A percentile compares a stretch with the other conserved stretches of the same genome.
phyloP scores from a whole-genome alignment of 805 yeast genomes.

The Babjeviella inositovora region DNA sequence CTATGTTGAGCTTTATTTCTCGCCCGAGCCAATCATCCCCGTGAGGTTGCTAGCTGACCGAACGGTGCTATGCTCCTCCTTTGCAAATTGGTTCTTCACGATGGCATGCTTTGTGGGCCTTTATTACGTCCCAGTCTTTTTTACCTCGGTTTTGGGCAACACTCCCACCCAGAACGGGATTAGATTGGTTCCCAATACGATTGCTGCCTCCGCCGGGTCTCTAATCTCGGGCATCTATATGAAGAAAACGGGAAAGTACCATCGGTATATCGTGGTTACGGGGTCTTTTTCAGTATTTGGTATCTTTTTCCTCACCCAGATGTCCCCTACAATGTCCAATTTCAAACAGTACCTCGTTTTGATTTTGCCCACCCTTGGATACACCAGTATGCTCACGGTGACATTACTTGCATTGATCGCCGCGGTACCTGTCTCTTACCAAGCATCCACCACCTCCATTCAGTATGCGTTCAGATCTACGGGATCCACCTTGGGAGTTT shows the following conservation, averaged over 20 bases:
- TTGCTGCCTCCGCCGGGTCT: constrained; percentile 56
- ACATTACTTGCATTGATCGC: constrained; percentile 64
- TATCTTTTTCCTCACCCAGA: constrained; percentile 12
- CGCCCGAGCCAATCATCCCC: constrained; percentile 56
- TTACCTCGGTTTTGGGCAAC: constrained; percentile 32
- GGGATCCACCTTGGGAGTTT: constrained; percentile 75
- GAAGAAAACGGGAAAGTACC: constrained; percentile 53
- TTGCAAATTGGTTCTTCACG: constrained; percentile 55
- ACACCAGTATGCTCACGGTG: constrained; percentile 53
- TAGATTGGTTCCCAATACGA: constrained; percentile 39
- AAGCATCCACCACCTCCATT: constrained; percentile 79
- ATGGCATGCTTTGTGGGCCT: constrained; percentile 51
- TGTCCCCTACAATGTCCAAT: constrained; percentile 8
- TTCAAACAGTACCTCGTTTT: constrained; percentile 24
- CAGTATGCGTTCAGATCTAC: constrained; percentile 81
- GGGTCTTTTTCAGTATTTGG: constrained; percentile 33
- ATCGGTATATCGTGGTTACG: constrained; percentile 21
- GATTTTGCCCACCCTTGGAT: constrained; percentile 45
- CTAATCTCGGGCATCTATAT: constrained; percentile 51
- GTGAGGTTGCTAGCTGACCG: constrained; percentile 36
- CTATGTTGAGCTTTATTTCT: constrained; percentile 30
- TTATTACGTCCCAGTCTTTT: constrained; percentile 59
- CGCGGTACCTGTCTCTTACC: constrained; percentile 50
- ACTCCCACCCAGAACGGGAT: constrained; percentile 41
- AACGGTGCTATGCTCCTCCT: constrained; percentile 48